phyloP scores from a whole-genome alignment of 257 asterid species.

The Przewalskia tangutica region DNA sequence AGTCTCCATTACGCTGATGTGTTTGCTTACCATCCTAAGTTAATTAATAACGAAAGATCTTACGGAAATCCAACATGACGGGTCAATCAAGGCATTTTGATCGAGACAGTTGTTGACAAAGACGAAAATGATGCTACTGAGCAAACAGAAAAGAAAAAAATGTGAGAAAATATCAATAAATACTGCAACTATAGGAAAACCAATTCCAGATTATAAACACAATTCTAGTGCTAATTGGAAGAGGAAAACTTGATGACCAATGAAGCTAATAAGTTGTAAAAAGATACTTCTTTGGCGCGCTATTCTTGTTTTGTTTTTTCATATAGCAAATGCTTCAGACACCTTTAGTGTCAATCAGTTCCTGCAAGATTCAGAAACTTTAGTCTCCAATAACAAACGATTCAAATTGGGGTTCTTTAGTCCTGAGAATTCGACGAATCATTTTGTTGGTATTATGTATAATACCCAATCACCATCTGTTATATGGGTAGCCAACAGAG shows the following conservation, averaged over 20 bases:
- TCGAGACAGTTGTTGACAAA: background rate
- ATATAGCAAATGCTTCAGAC: background rate
- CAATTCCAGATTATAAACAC: background rate
- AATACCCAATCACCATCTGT: constrained; percentile 8
- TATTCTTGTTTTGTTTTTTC: background rate
- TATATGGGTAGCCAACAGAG: constrained; percentile 52
- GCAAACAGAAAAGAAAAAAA: background rate
- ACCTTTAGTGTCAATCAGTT: background rate
- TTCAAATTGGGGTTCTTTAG: constrained; percentile 24
- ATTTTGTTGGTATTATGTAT: constrained; percentile 26
- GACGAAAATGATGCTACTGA: background rate
- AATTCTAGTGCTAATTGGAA: background rate
- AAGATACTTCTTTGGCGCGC: background rate
- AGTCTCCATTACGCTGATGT: background rate
- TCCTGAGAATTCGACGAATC: constrained; percentile 7
- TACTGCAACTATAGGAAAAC: background rate
- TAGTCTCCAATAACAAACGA: constrained; percentile 3
- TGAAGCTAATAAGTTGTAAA: background rate
- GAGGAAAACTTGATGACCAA: background rate
- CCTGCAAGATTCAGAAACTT: constrained; percentile 6
- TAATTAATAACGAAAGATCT: too few species aligned
- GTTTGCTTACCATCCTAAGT: background rate
- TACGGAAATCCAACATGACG: background rate
- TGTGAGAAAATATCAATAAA: background rate
- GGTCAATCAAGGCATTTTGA: background rate